Evolutionary conservation across 352 stramenopile species (phyloP).

Genomic region (Pythium coloratum): DNA sequence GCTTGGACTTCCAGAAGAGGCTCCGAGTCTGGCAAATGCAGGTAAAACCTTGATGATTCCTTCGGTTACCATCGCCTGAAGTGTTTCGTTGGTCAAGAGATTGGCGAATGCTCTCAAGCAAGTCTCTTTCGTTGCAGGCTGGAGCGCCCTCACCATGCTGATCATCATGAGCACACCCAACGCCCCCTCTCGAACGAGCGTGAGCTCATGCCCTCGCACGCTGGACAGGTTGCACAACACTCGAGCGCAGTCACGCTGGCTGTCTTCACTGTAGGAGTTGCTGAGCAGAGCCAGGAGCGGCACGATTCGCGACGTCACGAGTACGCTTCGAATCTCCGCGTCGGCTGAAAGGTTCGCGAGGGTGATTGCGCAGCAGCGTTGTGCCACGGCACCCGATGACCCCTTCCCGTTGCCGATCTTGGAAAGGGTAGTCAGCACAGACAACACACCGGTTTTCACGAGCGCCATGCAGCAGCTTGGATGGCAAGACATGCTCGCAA

Average conservation of each 20-base stretch:
- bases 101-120: constrained; percentile 70
- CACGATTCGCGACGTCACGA: constrained; percentile 52
- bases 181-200: constrained; percentile 56
- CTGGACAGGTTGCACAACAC: constrained; percentile 75
- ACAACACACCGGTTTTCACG: constrained; percentile 49
- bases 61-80: constrained; percentile 62
- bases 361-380: constrained; percentile 68
- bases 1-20: neutral
- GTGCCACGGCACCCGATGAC: constrained; percentile 28
- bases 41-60: constrained; percentile 70
- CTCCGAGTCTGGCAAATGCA: constrained; percentile 36
- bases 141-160: constrained; percentile 68
- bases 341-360: constrained; percentile 68
- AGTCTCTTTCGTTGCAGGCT: constrained; percentile 60
- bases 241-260: constrained; percentile 69
- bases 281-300: constrained; percentile 56
- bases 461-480: constrained; percentile 55
- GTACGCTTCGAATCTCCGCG: constrained; percentile 41
- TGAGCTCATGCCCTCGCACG: constrained; percentile 44
- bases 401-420: constrained; percentile 47
- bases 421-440: constrained; percentile 55
- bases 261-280: constrained; percentile 85
- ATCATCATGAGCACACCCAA: constrained; percentile 81
- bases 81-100: constrained; percentile 56
- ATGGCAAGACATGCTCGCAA: constrained; percentile 76